Base-by-base conservation (phyloP, 1,284 basidiomycete species). In the Ceratobasidium sp. region DNA sequence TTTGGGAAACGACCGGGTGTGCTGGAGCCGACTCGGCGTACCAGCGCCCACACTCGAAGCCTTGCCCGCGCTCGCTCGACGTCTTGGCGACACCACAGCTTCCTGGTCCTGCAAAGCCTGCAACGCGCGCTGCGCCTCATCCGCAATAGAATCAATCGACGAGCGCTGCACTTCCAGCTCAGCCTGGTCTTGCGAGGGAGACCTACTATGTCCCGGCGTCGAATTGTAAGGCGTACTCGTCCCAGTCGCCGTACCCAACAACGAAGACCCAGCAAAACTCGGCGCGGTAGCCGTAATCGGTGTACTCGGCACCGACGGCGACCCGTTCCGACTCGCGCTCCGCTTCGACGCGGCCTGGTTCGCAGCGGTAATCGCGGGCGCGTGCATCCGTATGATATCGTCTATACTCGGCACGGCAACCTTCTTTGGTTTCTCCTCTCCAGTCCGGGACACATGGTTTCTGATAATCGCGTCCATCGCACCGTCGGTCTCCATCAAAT, bases 111-210 rank as follows among this genome's bases (percentile, higher is more conserved):
- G 66, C 28, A 68, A 46, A 3, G 33, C 66, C 66, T 54, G 66
- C 5, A 68, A 17, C 26, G 66, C 66, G 20, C 86, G 89, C 79
- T 88, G 89, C 40, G 94, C 90, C 86, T 95, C 94, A 80, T 94
- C 91, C 26, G 93, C 92, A 44, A 95, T 91, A 78, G 93, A 94
- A 83, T 95, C 94, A 77, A 94, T 90, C 12, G 93, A 95, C 23
- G 94, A 94, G 28, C 93, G 90, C 61, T 91, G 91, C 2, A 54
- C 54, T 13, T 78, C 78, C 23, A 88, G 87, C 68, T 85, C 85
- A 20, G 82, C 80, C 7, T 89, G 82, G 17, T 85, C 86, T 20
- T 17, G 44, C 38, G 85, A 82, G 82, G 88, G 88, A 80, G 85
- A 86, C 79, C 88, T 86, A 79, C 86, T 89, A 57, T 87, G 87